Conservation (phyloP, 2,329 filamentous ascomycete species). For the Talaromyces rugulosus region DNA sequence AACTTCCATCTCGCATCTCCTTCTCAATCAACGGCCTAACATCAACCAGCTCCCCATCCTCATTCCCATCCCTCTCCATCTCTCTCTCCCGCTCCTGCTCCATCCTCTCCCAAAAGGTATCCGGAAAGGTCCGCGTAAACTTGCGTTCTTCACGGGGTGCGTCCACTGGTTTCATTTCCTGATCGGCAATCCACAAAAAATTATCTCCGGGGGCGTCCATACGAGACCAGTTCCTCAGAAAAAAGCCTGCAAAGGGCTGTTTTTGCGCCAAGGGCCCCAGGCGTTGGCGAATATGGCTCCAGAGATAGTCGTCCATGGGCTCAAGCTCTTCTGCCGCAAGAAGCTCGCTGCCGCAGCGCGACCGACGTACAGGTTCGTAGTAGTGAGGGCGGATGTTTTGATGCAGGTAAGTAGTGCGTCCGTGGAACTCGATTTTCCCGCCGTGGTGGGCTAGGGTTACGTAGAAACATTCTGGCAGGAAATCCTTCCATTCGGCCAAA, state of each 20-base stretch:
- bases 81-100: not conserved
- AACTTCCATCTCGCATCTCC: not conserved
- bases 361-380: conserved; percentile 19
- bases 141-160: not conserved
- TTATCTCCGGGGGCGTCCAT: not conserved
- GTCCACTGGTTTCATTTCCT: not conserved
- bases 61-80: not conserved
- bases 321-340: conserved; percentile 16
- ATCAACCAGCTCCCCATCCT: not conserved
- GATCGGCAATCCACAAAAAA: not conserved
- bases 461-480: conserved; percentile 36
- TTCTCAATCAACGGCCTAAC: not conserved
- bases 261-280: conserved; percentile 6
- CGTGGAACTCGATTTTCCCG: conserved; percentile 39
- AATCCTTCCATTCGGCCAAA: conserved; percentile 47
- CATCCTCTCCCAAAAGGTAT: not conserved
- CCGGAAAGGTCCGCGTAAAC: not conserved
- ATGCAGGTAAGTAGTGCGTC: conserved; percentile 18
- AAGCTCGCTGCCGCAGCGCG: conserved; percentile 13
- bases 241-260: conserved; percentile 17
- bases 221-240: conserved; percentile 8
- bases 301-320: conserved; percentile 24
- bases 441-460: conserved; percentile 30
- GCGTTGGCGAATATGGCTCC: conserved; percentile 13
- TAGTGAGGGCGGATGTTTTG: conserved; percentile 15